Evolutionary conservation across 2,329 filamentous ascomycete genomes (phyloP), one percentile per base, ranked within the genome.

Genomic region (Talaromyces pinophilus): DNA sequence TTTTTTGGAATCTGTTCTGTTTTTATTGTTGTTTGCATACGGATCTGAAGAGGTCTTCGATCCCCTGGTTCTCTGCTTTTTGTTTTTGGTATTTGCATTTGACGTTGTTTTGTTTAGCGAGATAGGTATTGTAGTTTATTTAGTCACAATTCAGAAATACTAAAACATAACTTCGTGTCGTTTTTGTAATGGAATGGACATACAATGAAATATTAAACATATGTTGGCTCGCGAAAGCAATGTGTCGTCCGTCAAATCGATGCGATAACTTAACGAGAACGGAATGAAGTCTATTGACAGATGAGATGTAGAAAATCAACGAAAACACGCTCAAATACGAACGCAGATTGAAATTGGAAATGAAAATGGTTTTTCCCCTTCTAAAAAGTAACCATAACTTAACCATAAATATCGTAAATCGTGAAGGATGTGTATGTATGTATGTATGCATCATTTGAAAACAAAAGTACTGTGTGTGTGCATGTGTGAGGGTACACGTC

Each of bases 181-280:
- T 8, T 11, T 35, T 19, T 17, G 15, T 11, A 25, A 25, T 25
- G 4, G 25, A 25, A 25, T 25, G 25, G 25, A 25, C 11, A 35
- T 35, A 35, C 11, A 33, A 54, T 54, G 50, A 28, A 54, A 33
- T 5, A 57, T 44, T 22, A 42, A 38, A 35, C 33, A 11, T 35
- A 25, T 17, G 33, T 40, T 63, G 25, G 48, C 61, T 55, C 48
- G 25, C 13, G 48, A 63, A 63, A 63, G 61, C 46, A 55, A 55
- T 42, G 25, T 44, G 35, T 35, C 33, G 35, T 54, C 46, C 15
- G 33, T 62, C 46, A 62, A 38, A 52, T 52, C 46, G 4, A n/a
- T 17, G 28, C 28, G 28, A 28, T 5, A 5, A 44, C 15, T 44
- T 15, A 13, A 52, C 13, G 48, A 54, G 7, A 4, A 19, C 33